These are phyloP conservation scores for Backusella tarrabulga DNA, from an alignment of 192 early-diverging fungal genomes.

Conservation along the genomic window DNA sequence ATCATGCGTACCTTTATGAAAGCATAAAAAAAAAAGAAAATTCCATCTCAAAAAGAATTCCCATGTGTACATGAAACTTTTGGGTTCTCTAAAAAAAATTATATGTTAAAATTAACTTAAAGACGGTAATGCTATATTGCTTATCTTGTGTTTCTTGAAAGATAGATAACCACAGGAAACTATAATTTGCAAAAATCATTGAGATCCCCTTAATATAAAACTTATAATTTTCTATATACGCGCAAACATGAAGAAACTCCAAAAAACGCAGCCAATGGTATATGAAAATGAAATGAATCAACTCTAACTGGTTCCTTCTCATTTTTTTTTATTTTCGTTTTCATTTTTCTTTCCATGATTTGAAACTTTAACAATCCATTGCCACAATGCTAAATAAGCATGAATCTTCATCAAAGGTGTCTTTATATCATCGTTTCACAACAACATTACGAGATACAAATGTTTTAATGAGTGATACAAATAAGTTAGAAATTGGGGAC, in stretches of 20 bases:
- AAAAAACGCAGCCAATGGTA: background rate
- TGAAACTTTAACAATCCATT: background rate
- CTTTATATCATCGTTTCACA: background rate
- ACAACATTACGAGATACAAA: background rate
- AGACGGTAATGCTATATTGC: too few relatives aligned
- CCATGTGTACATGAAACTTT: too few relatives aligned
- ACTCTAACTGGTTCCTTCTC: background rate
- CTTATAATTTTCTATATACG: background rate
- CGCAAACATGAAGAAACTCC: background rate
- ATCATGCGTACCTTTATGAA: too few relatives aligned
- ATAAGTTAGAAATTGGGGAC: too few relatives aligned
- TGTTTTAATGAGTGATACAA: too few relatives aligned
- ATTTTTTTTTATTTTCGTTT: background rate
- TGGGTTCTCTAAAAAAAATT: too few relatives aligned
- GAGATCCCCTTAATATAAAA: background rate
- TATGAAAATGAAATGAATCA: background rate
- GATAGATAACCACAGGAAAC: background rate
- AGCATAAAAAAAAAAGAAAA: too few relatives aligned
- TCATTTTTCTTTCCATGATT: background rate
- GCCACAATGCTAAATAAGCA: background rate
- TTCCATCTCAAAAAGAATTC: too few relatives aligned
- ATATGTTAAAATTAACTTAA: too few relatives aligned
- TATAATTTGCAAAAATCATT: background rate
- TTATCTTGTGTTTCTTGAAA: background rate
- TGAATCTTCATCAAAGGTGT: background rate